phyloP scores from a whole-genome alignment of 306 rosid genomes.

The Acmispon strigosus region DNA sequence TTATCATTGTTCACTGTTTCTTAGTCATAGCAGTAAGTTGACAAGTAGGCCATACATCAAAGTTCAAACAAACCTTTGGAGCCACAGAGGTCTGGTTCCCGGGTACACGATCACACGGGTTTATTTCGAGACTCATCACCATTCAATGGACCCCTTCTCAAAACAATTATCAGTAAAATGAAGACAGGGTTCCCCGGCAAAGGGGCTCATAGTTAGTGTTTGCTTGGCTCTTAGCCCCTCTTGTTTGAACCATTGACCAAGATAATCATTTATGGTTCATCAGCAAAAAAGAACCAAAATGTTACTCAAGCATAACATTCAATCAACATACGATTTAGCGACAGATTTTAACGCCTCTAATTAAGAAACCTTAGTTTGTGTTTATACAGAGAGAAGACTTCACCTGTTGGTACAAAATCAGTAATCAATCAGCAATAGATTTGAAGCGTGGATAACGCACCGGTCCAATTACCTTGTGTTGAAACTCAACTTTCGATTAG shows the following conservation, averaged over 20 bases:
- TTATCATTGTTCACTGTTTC: conserved; percentile 18
- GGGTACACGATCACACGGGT: not conserved
- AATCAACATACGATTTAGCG: no score
- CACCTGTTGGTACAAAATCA: not conserved
- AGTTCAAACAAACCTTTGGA: not conserved
- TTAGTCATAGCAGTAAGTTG: not conserved
- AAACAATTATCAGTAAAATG: not conserved
- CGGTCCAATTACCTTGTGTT: no score
- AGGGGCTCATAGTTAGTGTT: not conserved
- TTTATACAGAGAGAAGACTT: not conserved
- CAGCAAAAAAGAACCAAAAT: not conserved
- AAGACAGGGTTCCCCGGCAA: conserved; percentile 27
- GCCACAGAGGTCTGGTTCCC: conserved; percentile 15
- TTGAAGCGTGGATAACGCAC: no score
- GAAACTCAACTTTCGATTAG: no score
- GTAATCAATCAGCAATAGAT: not conserved
- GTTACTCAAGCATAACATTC: no score
- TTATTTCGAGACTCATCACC: not conserved
- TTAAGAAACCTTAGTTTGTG: not conserved
- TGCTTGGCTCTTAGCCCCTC: not conserved
- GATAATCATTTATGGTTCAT: not conserved
- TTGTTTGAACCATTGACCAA: conserved; percentile 6
- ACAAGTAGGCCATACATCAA: conserved; percentile 7
- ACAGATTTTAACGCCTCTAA: no score
- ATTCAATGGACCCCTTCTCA: not conserved